Base-by-base conservation (phyloP, 225 moss, liverwort and hornwort species). In the Anthoceros angustus region DNA sequence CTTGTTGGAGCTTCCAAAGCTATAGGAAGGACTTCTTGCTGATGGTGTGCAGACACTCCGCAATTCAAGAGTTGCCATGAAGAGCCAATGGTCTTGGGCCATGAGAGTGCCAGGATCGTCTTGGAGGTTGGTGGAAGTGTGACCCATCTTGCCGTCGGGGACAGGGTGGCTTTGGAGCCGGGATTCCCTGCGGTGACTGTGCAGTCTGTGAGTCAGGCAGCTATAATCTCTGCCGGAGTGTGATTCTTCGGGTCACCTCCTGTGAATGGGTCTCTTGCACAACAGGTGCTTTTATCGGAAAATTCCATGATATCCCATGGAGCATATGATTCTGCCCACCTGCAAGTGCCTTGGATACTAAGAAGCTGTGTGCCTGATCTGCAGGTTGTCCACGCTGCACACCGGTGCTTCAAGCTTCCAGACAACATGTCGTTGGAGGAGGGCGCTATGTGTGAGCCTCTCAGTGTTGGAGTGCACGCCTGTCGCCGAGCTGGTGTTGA, bases 181-280 rank as follows among this genome's bases (percentile, higher is more conserved):
- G 92, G 1, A 75, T 89, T 63, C 71, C 92, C 3, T 93, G 92
- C 65, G 72, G 85, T 74, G 74, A 38, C 48, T 93, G 92, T 71
- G 72, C 73, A 46, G 68, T 69, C 4, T 93, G 92, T 70, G 87
- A 82, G 65, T 71, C 75, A 9, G 92, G 89, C 0, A 70, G 68
- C 7, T 93, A 93, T 76, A 93, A 93, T 42, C 71, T 93, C 48
- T 93, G 92, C 65, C 73, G 77, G 0, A 79, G 85, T 24, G 89
- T 93, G 78, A 49, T 93, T 93, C 76, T 93, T 93, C 42, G 92
- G 86, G 14, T 89, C 92, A 3, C 92, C 92, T n/a, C 92, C 92
- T 0, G 77, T 85, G 23, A 71, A 89, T 42, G 92, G 92, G 66
- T 83, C 92, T 18, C 80, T 93, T 14, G 89, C 92, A 2, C 78